Evolutionary conservation across 257 asterid species (phyloP).

Genomic region (Solanum pennellii): DNA sequence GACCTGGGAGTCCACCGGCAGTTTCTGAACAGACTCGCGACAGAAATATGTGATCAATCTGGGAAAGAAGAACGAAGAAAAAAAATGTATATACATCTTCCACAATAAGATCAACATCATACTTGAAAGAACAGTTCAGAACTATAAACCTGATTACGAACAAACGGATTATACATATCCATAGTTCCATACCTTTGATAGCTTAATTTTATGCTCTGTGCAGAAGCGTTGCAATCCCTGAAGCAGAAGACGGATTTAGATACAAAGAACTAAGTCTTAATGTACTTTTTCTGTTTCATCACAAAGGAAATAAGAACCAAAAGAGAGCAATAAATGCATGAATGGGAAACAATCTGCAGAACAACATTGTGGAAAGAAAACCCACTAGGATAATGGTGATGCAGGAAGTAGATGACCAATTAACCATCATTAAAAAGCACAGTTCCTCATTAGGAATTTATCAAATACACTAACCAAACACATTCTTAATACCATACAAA

Average conservation of each 20-base stretch:
- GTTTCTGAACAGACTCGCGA: slow-evolving; percentile 98
- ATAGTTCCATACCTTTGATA: slow-evolving; percentile 60
- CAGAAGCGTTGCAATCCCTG: slow-evolving; percentile 98
- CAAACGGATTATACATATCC: background rate
- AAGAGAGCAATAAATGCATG: background rate
- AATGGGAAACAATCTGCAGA: background rate
- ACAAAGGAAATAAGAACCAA: background rate
- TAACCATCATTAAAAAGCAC: background rate
- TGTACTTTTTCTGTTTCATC: background rate
- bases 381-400: background rate
- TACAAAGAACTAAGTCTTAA: background rate
- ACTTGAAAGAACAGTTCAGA: background rate
- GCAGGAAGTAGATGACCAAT: background rate
- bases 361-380: background rate
- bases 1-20: slow-evolving; percentile 98
- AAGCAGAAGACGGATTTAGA: slow-evolving; percentile 1
- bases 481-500: background rate
- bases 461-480: background rate
- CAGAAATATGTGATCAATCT: slow-evolving; percentile 94
- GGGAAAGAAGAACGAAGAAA: slow-evolving; percentile 9
- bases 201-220: slow-evolving; percentile 83
- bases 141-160: too few relatives aligned
- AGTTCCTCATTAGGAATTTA: background rate
- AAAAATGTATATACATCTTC: background rate
- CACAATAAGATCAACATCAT: background rate